Base-by-base conservation (phyloP, 2,329 filamentous ascomycete species). In the Colletotrichum sublineola region DNA sequence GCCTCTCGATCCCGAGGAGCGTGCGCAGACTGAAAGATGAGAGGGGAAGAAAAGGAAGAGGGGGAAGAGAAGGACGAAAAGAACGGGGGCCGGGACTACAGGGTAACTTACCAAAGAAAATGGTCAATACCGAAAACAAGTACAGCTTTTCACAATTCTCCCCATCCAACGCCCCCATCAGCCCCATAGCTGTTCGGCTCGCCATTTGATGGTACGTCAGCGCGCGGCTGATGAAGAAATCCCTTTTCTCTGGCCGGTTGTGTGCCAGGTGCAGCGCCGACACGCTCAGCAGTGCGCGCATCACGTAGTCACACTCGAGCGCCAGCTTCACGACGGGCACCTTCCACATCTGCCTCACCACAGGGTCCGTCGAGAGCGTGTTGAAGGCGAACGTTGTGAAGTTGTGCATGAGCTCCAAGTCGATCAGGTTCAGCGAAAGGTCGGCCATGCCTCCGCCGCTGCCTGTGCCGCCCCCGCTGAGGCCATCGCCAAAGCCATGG, bases 331-430 rank as follows among this genome's bases (percentile, higher is more conserved):
- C 84, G 3, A 85, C 83, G 68, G 83, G 83, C 20, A 85, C 80
- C 15, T 83, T 82, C 84, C 85, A 88, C 55, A 88, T 81, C 53
- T 82, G 80, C 56, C 84, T 82, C 4, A 87, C 74, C 7, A 78
- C 75, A 0, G 83, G 79, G 42, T 85, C 82, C 11, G 78, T 79
- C 9, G 83, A 82, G 3, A 89, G 78, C 0, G 86, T 88, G 31
- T 82, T 80, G 70, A 82, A 84, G 1, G 87, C 89, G 3, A 83
- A 84, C 0, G 83, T 85, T 44, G 82, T 84, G 73, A 83, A 89
- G 77, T 89, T 86, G 76, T 89, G 86, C 12, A 89, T 80, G 2
- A 89, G 82, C 74, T 89, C 86, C 15, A 89, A 80, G 68, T 88
- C 85, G 12, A 82, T 74, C 1, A 86, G 75, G 50, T 84, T 83